Base-by-base conservation (phyloP, 2,329 filamentous ascomycete species). In the Botrytis hyacinthi region DNA sequence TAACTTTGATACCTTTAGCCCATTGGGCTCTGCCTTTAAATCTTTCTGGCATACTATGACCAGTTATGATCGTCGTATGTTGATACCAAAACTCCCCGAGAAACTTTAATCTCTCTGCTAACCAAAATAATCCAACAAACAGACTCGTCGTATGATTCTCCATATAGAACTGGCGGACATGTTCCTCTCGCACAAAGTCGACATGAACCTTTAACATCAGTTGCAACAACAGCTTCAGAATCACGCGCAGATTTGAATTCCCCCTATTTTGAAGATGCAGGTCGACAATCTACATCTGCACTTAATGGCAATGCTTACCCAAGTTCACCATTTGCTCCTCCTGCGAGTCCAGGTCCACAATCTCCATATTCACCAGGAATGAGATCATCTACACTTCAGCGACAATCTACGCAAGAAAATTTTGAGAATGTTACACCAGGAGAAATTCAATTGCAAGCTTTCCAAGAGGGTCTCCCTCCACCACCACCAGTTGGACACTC, bases 391-490 rank as follows among this genome's bases (percentile, higher is more conserved):
- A 92, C 92, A 78, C 88, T 88, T 76, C 83, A 88, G 78, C 87
- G 89, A 79, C 86, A 89, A 51, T 90, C 87, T 75, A 89, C 90
- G 77, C 85, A 85, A 74, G 88, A 91, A 74, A 88, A 89, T 66
- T 90, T 92, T 78, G 93, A 96, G 81, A 90, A 90, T 74, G 88
- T 91, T 77, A 90, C 84, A 84, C 89, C 84, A 8, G 93, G 93
- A 77, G 95, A 98, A 82, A 97, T 99, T 76, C 95, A 92, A 78
- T 96, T 99, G 93, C 96, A 98, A 84, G 92, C 92, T 75, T 99
- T 99, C 84, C 90, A 92, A 80, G 95, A 98, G 78, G 96, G 96
- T 73, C 88, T 94, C 37, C 95, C 96, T 3, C 96, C 96, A 4
- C 90, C 96, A 12, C 96, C 96, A 3, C 94, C 96, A 10, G 91